Percentiles rank a stretch among this genome's conserved stretches.
These are phyloP conservation scores for Aureoboletus auriporus DNA, from an alignment of 768 basidiomycete genomes.

Conservation along the genomic window DNA sequence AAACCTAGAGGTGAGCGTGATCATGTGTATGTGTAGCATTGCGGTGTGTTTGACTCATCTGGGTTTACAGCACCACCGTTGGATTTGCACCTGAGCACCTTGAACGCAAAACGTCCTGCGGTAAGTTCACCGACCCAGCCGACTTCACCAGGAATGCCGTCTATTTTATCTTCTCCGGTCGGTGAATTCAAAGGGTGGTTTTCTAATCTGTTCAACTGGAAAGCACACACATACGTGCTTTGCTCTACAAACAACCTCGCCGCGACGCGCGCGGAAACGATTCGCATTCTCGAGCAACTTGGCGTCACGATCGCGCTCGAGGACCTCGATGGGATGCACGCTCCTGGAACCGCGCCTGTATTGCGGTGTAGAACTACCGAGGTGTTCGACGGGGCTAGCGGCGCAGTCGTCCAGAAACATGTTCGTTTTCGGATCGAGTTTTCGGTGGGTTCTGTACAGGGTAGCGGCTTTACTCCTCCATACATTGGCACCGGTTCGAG, in stretches of 20 bases:
- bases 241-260: conserved; percentile 55
- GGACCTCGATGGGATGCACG: conserved; percentile 32
- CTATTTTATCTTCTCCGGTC: conserved; percentile 63
- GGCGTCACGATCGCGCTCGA: conserved; percentile 64
- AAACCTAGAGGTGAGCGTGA: conserved; percentile 47
- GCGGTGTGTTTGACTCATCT: background rate
- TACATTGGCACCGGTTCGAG: background rate
- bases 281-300: conserved; percentile 58
- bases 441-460: conserved; percentile 27
- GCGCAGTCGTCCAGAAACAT: conserved; percentile 57
- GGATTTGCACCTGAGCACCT: conserved; percentile 41
- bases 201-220: conserved; percentile 93
- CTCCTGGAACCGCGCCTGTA: conserved; percentile 30
- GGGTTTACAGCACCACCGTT: conserved; percentile 47
- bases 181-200: conserved; percentile 93
- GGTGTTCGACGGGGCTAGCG: conserved; percentile 35
- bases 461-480: conserved; percentile 18
- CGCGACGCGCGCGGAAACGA: conserved; percentile 62
- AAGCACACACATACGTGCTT: conserved; percentile 49
- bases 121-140: conserved; percentile 47
- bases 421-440: conserved; percentile 87
- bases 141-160: conserved; percentile 34
- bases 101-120: conserved; percentile 44
- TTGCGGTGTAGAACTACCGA: conserved; percentile 55
- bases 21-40: background rate